Evolutionary conservation across 208 protist genomes (phyloP).

Genomic region (Wallacemonas sp.): DNA sequence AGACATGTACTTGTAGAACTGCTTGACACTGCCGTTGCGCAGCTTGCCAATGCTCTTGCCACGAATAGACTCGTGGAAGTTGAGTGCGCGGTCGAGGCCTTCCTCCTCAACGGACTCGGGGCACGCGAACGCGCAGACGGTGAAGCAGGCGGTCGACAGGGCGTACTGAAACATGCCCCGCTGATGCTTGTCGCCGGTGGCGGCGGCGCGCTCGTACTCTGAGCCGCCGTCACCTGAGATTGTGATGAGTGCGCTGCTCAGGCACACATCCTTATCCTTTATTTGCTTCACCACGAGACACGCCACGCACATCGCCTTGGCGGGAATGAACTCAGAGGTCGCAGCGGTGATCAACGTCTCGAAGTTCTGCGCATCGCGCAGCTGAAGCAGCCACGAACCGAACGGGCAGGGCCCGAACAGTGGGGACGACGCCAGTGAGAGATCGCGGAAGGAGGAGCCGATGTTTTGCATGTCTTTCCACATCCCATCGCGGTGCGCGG

Average conservation of each 20-base stretch:
- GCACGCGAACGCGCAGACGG: slow-evolving; percentile 26
- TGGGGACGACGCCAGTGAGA: slow-evolving; percentile 38
- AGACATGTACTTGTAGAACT: slow-evolving; percentile 40
- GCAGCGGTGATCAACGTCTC: slow-evolving; percentile 20
- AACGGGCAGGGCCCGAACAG: slow-evolving; percentile 50
- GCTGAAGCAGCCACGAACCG: slow-evolving; percentile 21
- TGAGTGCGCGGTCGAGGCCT: neutral
- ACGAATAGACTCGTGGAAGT: slow-evolving; percentile 2
- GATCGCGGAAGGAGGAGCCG: slow-evolving; percentile 11
- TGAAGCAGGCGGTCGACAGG: slow-evolving; percentile 42
- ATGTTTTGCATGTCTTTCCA: slow-evolving; percentile 30
- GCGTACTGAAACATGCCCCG: slow-evolving; percentile 49
- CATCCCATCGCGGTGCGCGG: slow-evolving; percentile 15
- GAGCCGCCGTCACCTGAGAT: slow-evolving; percentile 13
- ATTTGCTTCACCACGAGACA: slow-evolving; percentile 29
- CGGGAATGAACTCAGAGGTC: slow-evolving; percentile 13
- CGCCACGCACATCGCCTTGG: slow-evolving; percentile 21
- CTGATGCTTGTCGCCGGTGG: slow-evolving; percentile 12
- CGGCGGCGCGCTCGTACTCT: slow-evolving; percentile 12
- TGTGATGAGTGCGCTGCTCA: slow-evolving; percentile 38
- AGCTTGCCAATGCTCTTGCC: slow-evolving; percentile 10
- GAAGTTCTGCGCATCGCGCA: slow-evolving; percentile 16
- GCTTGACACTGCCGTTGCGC: slow-evolving; percentile 44
- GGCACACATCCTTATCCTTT: slow-evolving; percentile 33
- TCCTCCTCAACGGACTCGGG: slow-evolving; percentile 1